These are phyloP conservation scores for Pythium chondricola DNA, from an alignment of 352 stramenopile species.

Conservation along the genomic window DNA sequence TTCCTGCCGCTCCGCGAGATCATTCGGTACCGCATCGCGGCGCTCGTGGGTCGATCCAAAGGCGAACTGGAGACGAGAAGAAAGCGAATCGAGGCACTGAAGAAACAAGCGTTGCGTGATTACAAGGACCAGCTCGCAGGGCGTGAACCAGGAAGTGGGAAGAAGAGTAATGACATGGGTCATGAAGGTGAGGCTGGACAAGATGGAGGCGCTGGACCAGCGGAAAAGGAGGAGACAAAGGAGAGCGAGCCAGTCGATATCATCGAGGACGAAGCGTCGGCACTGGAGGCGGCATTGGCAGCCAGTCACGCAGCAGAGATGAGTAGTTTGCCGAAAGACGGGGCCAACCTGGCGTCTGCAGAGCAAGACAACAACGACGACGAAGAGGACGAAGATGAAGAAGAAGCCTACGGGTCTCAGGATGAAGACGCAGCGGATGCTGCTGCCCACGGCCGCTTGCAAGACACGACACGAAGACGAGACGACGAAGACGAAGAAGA, in stretches of 20 bases:
- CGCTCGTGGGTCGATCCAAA: slow-evolving; percentile 61
- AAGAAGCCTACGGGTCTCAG: slow-evolving; percentile 12
- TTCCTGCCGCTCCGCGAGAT: slow-evolving; percentile 75
- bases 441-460: slow-evolving; percentile 17
- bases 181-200: slow-evolving; percentile 2
- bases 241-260: background rate
- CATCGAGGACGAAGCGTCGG: slow-evolving; percentile 10
- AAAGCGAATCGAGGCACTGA: slow-evolving; percentile 61
- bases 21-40: slow-evolving; percentile 63
- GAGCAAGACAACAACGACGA: background rate
- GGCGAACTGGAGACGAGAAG: slow-evolving; percentile 56
- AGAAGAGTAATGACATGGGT: too few species aligned
- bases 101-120: slow-evolving; percentile 63
- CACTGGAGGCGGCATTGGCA: slow-evolving; percentile 10
- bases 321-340: too few species aligned
- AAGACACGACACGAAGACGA: background rate
- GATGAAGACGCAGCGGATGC: slow-evolving; percentile 19
- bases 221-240: slow-evolving; percentile 14
- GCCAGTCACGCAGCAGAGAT: slow-evolving; percentile 3
- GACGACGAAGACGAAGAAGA: slow-evolving; percentile 12
- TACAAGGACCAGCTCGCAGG: slow-evolving; percentile 39
- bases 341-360: too few species aligned
- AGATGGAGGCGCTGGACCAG: slow-evolving; percentile 9
- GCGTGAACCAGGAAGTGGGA: slow-evolving; percentile 12
- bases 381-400: slow-evolving; percentile 14